Conservation (phyloP, 2,329 filamentous ascomycete genomes). For the Emydomyces testavorans region DNA sequence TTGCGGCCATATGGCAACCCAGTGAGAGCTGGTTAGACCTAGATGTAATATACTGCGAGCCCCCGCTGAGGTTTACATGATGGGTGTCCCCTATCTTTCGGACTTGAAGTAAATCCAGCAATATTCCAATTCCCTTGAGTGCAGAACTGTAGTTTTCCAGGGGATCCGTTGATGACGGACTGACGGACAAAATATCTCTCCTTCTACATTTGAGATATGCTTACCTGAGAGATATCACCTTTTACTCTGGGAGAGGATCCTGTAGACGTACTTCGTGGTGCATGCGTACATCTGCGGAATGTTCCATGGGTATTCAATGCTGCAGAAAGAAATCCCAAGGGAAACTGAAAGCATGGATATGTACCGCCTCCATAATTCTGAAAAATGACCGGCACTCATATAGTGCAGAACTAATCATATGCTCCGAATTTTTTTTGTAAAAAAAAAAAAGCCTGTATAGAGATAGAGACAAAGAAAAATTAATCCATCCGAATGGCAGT, state of each 20-base stretch:
- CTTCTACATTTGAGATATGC: not conserved
- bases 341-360: slow-evolving; percentile 3
- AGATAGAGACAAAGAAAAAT: slow-evolving; percentile 1
- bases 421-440: slow-evolving; percentile 8
- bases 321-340: not conserved
- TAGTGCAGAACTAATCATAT: slow-evolving; percentile 5
- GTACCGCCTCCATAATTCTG: not conserved
- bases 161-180: not conserved
- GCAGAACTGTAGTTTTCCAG: not conserved
- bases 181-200: not conserved
- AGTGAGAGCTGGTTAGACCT: no score
- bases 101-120: no score
- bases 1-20: no score
- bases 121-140: not conserved
- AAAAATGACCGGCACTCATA: slow-evolving; percentile 4
- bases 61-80: no score
- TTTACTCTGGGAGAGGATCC: slow-evolving; percentile 2
- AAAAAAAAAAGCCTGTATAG: slow-evolving; percentile 3
- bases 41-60: no score
- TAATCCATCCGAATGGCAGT: slow-evolving; percentile 6
- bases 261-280: not conserved
- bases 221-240: slow-evolving; percentile 7
- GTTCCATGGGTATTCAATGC: not conserved
- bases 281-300: not conserved
- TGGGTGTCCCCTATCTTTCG: no score